Evolutionary conservation across 805 yeast genomes (phyloP), one percentile per base, ranked within the genome.

Genomic region (Starmera dryadoides): DNA sequence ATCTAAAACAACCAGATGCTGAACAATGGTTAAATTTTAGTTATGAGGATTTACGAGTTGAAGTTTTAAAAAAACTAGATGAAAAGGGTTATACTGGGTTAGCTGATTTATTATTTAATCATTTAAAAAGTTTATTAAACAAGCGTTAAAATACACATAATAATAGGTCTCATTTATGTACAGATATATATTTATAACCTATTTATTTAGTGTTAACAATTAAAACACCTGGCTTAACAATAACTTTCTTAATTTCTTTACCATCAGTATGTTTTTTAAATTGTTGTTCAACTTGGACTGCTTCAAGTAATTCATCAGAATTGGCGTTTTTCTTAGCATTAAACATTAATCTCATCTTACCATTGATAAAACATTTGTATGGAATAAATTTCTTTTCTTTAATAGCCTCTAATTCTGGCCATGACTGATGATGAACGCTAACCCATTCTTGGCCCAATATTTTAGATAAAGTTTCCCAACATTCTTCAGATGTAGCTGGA

Each of bases 401-500:
- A 3, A 57, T 41, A 2, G 59, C 56, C 42, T 69, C 70, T 0
- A 59, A 39, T 7, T 52, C 52, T 1, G 98, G 98, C 85, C 89
- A 91, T n/a, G 54, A 58, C 42, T 78, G 66, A 4, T 56, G 50
- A 49, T 80, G 72, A 9, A 86, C 68, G 0, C 87, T 70, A 3
- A 52, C 48, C 73, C 79, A 69, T 39, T 57, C 36, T 41, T 41
- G 55, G 50, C 55, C 22, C 34, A 45, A 8, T 4, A 31, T 47
- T 30, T 6, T 42, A 21, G 36, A 45, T 2, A 79, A 50, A 3
- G 55, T 46, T 42, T 81, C 86, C 79, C 91, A 80, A 19, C 85
- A 70, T 58, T 91, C 98, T 50, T 91, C 98, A 0, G 86, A 75
- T 7, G 78, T 70, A 6, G 81, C 73, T 1, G 98, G 98, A 0